Evolutionary conservation across 768 basidiomycete species (phyloP), one percentile per base, ranked within the genome.

Genomic region (Cystobasidiopsis lactophilus): DNA sequence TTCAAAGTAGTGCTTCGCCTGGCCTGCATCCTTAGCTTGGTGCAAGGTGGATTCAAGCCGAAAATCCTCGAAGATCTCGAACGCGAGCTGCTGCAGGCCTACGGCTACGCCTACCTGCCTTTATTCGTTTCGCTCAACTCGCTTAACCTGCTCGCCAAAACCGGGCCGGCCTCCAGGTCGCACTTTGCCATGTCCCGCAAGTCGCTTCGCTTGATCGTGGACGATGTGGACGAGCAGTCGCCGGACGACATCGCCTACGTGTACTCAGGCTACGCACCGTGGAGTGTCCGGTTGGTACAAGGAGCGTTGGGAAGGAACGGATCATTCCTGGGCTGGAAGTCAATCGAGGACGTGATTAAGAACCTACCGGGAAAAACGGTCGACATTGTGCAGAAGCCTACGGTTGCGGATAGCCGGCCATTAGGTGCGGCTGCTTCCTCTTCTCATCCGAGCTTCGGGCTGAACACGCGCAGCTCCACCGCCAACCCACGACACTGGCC

Each of bases 161-260:
- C 85, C 76, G 41, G 72, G 26, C 66, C 70, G 29, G 63, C 73
- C 52, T 67, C 21, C 72, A 88, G 79, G 68, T 77, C 78, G 52
- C 80, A 85, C 1, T 95, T 81, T 66, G 62, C 72, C 9, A 54
- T 71, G 5, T 67, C 89, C 24, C 77, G 89, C 45, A 91, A 89
- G 66, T 76, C 79, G 0, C 73, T 96, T 5, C 78, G 86, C 27
- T 75, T 96, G n/a, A 72, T 96, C 16, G 85, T 93, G n/a, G 71
- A 72, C 62, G 91, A 96, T 58, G 85, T 88, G 55, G 66, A 70
- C 46, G 72, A 73, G 57, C 44, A 51, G 30, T 57, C 61, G 24
- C 86, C 93, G 63, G 85, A 85, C 63, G 93, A 98, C 66, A 84
- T 95, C 66, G 80, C 83, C 56, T 96, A 83, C 65, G 83, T 85